Conservation (phyloP, 768 basidiomycete species). For the Cyclocybe cylindracea region DNA sequence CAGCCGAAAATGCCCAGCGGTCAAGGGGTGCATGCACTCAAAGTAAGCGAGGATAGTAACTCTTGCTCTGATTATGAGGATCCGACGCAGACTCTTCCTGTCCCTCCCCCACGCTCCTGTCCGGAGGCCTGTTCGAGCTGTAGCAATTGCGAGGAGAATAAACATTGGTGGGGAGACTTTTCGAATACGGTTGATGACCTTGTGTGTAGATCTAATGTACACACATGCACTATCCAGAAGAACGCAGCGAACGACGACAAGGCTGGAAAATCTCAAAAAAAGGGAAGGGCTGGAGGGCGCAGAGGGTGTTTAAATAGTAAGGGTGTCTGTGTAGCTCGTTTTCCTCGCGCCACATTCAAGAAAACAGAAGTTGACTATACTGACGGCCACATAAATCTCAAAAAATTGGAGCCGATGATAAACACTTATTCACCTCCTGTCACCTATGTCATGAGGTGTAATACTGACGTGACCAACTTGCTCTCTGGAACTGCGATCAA, state of each 20-base stretch:
- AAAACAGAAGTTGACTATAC: conserved; percentile 23
- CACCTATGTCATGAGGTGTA: too few species aligned
- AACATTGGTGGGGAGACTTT: conserved; percentile 22
- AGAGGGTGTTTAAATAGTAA: conserved; percentile 30
- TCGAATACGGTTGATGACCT: conserved; percentile 27
- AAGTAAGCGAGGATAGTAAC: not conserved
- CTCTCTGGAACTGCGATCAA: conserved; percentile 41
- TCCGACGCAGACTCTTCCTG: too few species aligned
- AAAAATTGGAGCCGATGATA: too few species aligned
- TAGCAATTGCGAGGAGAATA: too few species aligned
- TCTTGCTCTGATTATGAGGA: too few species aligned
- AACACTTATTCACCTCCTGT: too few species aligned
- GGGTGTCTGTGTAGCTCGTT: conserved; percentile 32
- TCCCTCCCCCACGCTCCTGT: conserved; percentile 16
- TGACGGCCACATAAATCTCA: too few species aligned
- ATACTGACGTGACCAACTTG: conserved; percentile 35
- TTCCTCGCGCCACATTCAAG: conserved; percentile 29
- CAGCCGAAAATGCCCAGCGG: too few species aligned
- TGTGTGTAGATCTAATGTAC: conserved; percentile 26
- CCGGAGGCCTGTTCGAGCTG: too few species aligned
- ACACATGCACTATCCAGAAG: conserved; percentile 19
- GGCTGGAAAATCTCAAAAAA: not conserved
- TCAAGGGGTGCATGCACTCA: not conserved
- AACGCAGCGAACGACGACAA: too few species aligned
- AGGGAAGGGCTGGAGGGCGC: not conserved